These are phyloP conservation scores for Brassica juncea DNA, from an alignment of 345 rosid species.

Conservation along the genomic window DNA sequence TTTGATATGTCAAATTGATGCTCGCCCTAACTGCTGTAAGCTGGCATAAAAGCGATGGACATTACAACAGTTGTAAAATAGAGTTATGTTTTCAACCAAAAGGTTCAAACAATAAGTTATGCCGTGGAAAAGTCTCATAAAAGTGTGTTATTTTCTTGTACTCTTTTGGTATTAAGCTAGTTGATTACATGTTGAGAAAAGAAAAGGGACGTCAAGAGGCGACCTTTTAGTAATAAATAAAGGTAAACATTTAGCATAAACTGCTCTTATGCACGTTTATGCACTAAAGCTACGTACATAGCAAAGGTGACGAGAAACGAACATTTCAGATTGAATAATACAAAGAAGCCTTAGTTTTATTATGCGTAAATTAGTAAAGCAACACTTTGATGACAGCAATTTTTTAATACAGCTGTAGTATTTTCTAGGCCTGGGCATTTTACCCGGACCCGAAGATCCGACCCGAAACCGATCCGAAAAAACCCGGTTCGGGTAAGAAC, in stretches of 20 bases:
- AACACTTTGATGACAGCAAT: neutral
- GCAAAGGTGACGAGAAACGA: neutral
- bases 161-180: neutral
- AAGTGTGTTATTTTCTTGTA: neutral
- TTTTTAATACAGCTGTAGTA: neutral
- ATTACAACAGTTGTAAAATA: neutral
- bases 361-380: neutral
- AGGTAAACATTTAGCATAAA: neutral
- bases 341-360: neutral
- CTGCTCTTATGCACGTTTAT: conserved; percentile 12
- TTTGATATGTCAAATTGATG: neutral
- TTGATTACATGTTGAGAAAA: neutral
- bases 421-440: neutral
- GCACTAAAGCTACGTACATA: neutral
- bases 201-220: neutral
- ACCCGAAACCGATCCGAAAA: too few species aligned
- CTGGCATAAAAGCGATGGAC: neutral
- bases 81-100: neutral
- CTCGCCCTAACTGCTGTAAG: neutral
- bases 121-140: neutral
- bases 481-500: too few species aligned
- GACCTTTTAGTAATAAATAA: neutral
- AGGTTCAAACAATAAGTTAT: neutral
- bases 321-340: conserved; percentile 8
- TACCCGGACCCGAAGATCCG: too few species aligned